Conservation (phyloP, 805 yeast species). For the Hanseniaspora guilliermondii region DNA sequence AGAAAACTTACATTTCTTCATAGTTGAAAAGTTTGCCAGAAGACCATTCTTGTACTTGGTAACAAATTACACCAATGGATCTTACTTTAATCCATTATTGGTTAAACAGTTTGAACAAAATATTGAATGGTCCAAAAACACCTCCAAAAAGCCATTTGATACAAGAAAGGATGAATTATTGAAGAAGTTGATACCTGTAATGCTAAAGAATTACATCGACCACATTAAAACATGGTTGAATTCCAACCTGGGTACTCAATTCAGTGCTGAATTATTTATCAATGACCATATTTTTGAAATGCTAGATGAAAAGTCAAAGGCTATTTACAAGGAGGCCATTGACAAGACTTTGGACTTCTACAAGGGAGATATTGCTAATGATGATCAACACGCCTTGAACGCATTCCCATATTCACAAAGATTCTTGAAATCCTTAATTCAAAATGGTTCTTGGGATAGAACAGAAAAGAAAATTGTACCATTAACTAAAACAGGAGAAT, state of each 20-base stretch:
- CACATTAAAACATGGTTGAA: constrained; percentile 41
- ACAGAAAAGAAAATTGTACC: constrained; percentile 42
- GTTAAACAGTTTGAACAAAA: constrained; percentile 49
- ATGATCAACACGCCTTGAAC: constrained; percentile 48
- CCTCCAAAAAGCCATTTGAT: constrained; percentile 76
- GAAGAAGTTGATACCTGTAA: constrained; percentile 49
- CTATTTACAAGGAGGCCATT: constrained; percentile 38
- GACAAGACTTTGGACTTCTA: constrained; percentile 45
- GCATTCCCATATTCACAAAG: constrained; percentile 59
- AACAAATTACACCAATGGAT: constrained; percentile 57
- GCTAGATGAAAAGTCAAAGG: constrained; percentile 28
- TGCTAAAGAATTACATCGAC: constrained; percentile 44
- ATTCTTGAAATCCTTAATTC: constrained; percentile 61
- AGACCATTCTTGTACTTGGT: constrained; percentile 77
- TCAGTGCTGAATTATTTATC: constrained; percentile 60
- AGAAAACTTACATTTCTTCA: constrained; percentile 46
- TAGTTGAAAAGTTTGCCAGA: constrained; percentile 66
- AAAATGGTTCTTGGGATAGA: constrained; percentile 73
- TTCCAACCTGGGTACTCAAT: constrained; percentile 76
- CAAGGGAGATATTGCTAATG: constrained; percentile 55
- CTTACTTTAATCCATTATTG: constrained; percentile 64
- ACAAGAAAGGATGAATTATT: constrained; percentile 63
- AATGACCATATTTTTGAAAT: constrained; percentile 37
- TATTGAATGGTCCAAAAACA: constrained; percentile 47
- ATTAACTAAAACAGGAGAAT: constrained; percentile 32